phyloP scores from a whole-genome alignment of 805 yeast genomes.

The Diddensiella santjacobensis region DNA sequence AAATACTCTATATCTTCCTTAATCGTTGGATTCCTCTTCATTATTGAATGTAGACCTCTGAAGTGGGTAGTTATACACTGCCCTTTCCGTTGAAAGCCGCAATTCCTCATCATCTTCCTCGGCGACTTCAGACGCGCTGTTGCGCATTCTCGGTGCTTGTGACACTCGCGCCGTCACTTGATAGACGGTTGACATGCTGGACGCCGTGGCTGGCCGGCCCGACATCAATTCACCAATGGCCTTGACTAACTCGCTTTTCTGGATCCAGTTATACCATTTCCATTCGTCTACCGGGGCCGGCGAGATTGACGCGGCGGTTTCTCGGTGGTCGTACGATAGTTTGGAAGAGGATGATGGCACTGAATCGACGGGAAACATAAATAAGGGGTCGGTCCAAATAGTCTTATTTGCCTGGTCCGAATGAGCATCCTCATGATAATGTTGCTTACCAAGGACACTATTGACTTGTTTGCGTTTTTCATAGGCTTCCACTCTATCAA shows the following conservation, averaged over 20 bases:
- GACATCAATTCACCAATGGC: neutral
- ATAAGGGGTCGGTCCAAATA: neutral
- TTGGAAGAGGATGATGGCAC: neutral
- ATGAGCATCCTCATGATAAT: constrained; percentile 19
- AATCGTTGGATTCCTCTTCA: too few relatives aligned
- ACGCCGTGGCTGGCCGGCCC: neutral
- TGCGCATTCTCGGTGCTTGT: neutral
- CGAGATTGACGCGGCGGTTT: neutral
- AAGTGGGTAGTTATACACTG: neutral
- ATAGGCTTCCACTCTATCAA: constrained; percentile 19
- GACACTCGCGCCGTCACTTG: neutral
- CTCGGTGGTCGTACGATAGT: neutral
- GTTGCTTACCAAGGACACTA: constrained; percentile 23
- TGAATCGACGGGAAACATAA: neutral
- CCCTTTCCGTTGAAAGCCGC: neutral
- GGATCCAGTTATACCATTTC: neutral
- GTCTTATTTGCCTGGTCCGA: neutral
- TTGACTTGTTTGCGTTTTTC: constrained; percentile 14
- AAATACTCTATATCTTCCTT: too few relatives aligned
- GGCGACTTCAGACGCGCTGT: neutral
- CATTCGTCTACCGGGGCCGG: neutral
- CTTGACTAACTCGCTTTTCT: neutral
- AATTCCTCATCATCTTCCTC: neutral
- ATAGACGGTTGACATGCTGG: neutral
- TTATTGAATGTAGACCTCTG: neutral